phyloP scores from a whole-genome alignment of 306 rosid genomes.

The Prunus dulcis region DNA sequence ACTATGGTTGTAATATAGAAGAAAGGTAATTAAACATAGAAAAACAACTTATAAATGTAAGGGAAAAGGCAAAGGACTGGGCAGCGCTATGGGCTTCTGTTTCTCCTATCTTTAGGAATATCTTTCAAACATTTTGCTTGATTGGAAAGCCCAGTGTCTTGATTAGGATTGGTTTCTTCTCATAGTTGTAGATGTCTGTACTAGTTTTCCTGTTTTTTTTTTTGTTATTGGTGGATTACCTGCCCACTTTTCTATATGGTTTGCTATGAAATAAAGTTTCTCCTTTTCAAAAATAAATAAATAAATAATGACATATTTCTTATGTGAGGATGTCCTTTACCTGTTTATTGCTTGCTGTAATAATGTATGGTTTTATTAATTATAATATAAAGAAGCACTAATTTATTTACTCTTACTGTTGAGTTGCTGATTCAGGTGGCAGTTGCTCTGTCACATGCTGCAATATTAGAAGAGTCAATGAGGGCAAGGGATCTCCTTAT shows the following conservation, averaged over 20 bases:
- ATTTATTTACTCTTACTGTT: background rate
- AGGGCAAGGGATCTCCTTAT: constrained; percentile 94
- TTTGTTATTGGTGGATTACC: no score
- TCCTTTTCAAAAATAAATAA: background rate
- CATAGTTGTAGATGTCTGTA: no score
- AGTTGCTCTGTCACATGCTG: constrained; percentile 99
- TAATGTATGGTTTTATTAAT: background rate
- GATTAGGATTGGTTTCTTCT: no score
- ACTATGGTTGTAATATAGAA: background rate
- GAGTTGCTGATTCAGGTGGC: constrained; percentile 61
- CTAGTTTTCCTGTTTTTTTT: no score
- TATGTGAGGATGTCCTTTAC: background rate
- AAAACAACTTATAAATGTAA: background rate
- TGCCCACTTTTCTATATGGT: no score
- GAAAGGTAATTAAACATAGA: background rate
- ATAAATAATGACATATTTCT: background rate
- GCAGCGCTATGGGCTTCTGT: no score
- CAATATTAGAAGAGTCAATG: constrained; percentile 97
- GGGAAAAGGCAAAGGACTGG: no score
- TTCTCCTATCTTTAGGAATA: no score
- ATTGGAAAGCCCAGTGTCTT: no score
- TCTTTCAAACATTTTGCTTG: no score
- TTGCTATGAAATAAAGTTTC: no score
- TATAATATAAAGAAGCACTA: background rate
- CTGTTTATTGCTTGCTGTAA: background rate